Conservation (phyloP, 2,329 filamentous ascomycete species). For the Tolypocladium album region DNA sequence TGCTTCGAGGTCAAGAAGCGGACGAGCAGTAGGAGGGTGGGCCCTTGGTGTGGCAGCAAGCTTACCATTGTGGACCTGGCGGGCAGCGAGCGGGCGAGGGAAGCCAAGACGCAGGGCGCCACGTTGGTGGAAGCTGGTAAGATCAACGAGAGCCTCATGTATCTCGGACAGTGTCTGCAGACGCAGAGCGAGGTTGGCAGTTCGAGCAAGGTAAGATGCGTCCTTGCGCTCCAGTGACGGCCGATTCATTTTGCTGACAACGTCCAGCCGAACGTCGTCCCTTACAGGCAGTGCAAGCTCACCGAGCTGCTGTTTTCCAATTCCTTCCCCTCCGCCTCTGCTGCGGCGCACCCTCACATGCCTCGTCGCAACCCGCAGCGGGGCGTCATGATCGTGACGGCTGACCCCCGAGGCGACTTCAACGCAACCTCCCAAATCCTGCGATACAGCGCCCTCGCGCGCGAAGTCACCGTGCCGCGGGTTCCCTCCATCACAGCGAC, state of each 20-base stretch:
- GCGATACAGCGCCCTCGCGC: slow-evolving; percentile 83
- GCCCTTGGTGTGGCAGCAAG: slow-evolving; percentile 63
- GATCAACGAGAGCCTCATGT: slow-evolving; percentile 98
- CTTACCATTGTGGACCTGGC: slow-evolving; percentile 87
- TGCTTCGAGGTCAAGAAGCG: slow-evolving; percentile 90
- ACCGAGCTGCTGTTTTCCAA: slow-evolving; percentile 83
- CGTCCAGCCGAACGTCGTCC: slow-evolving; percentile 57
- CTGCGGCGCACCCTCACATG: slow-evolving; percentile 22
- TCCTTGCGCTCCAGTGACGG: not conserved
- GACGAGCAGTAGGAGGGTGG: slow-evolving; percentile 28
- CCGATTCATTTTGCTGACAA: slow-evolving; percentile 2
- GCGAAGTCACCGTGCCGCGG: slow-evolving; percentile 85
- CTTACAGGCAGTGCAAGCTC: slow-evolving; percentile 75
- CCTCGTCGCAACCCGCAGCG: slow-evolving; percentile 63
- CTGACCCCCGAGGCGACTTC: slow-evolving; percentile 85
- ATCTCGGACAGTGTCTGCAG: slow-evolving; percentile 90
- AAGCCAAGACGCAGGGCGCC: slow-evolving; percentile 86
- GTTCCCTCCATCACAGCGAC: slow-evolving; percentile 73
- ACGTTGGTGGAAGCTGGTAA: slow-evolving; percentile 93
- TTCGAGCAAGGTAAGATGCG: slow-evolving; percentile 54
- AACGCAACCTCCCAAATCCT: slow-evolving; percentile 96
- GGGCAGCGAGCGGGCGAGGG: slow-evolving; percentile 84
- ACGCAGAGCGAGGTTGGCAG: slow-evolving; percentile 77
- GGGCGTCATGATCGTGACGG: slow-evolving; percentile 92
- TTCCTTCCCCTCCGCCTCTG: slow-evolving; percentile 59